These are phyloP conservation scores for Medicago lupulina DNA, from an alignment of 306 rosid species.

Conservation along the genomic window DNA sequence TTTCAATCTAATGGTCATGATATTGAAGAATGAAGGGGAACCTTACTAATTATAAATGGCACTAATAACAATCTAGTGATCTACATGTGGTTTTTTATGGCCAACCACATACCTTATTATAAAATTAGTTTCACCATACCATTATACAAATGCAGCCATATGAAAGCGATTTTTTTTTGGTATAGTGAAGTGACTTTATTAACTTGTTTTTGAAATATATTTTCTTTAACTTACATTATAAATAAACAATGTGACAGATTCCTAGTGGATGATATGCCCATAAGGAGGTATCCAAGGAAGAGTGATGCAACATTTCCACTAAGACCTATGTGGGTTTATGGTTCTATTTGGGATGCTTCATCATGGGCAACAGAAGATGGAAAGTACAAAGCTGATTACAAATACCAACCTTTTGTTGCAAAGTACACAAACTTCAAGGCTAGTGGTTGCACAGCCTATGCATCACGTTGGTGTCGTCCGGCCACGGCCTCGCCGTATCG, in stretches of 20 bases:
- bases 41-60: too few relatives aligned
- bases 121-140: conserved; percentile 13
- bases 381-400: conserved; percentile 91
- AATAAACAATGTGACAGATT: conserved; percentile 58
- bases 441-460: conserved; percentile 81
- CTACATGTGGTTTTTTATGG: conserved; percentile 11
- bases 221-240: conserved; percentile 15
- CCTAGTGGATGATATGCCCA: conserved; percentile 95
- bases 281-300: conserved; percentile 84
- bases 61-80: too few relatives aligned
- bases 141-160: too few relatives aligned
- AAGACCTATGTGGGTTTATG: conserved; percentile 96
- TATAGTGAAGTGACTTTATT: too few relatives aligned
- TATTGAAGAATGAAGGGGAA: too few relatives aligned
- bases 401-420: conserved; percentile 91
- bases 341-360: conserved; percentile 99
- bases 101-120: conserved; percentile 14
- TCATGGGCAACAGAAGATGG: conserved; percentile 99
- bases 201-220: too few relatives aligned
- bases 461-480: conserved; percentile 68
- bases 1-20: too few relatives aligned
- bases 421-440: conserved; percentile 77
- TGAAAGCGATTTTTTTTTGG: too few relatives aligned
- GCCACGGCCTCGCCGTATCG: conserved; percentile 76
- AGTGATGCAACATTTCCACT: conserved; percentile 77